Conservation (phyloP, 331 rosid species). For the Quercus tomentella region DNA sequence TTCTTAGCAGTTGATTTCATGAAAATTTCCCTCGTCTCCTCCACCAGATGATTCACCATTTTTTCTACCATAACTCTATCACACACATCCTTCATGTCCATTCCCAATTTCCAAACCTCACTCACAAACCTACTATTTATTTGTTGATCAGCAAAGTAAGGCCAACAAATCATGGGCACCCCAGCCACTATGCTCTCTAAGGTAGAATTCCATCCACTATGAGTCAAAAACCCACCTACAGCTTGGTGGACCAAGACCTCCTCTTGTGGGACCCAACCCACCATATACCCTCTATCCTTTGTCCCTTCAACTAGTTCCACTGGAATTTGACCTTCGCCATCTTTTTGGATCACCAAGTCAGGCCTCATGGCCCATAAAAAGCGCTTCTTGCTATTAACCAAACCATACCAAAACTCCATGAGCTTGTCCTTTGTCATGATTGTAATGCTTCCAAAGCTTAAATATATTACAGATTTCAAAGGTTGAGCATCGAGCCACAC, state of each 20-base stretch:
- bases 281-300: slow-evolving; percentile 18
- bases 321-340: not conserved
- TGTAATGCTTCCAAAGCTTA: slow-evolving; percentile 43
- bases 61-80: slow-evolving; percentile 10
- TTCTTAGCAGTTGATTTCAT: slow-evolving; percentile 10
- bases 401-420: slow-evolving; percentile 58
- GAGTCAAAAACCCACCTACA: slow-evolving; percentile 32
- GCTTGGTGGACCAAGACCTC: slow-evolving; percentile 29
- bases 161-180: slow-evolving; percentile 31
- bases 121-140: slow-evolving; percentile 28
- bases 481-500: slow-evolving; percentile 43
- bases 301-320: slow-evolving; percentile 11
- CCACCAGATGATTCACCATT: slow-evolving; percentile 27
- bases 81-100: slow-evolving; percentile 33
- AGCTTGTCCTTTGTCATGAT: not conserved
- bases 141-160: slow-evolving; percentile 19
- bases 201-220: slow-evolving; percentile 39
- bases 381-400: slow-evolving; percentile 34
- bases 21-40: slow-evolving; percentile 16
- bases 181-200: slow-evolving; percentile 29
- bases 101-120: slow-evolving; percentile 28
- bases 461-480: slow-evolving; percentile 19
- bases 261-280: slow-evolving; percentile 32
- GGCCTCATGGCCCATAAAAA: slow-evolving; percentile 54
- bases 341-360: not conserved